Evolutionary conservation across 257 asterid genomes (phyloP), one percentile per base, ranked within the genome.

Genomic region (Euphrasia confusa): DNA sequence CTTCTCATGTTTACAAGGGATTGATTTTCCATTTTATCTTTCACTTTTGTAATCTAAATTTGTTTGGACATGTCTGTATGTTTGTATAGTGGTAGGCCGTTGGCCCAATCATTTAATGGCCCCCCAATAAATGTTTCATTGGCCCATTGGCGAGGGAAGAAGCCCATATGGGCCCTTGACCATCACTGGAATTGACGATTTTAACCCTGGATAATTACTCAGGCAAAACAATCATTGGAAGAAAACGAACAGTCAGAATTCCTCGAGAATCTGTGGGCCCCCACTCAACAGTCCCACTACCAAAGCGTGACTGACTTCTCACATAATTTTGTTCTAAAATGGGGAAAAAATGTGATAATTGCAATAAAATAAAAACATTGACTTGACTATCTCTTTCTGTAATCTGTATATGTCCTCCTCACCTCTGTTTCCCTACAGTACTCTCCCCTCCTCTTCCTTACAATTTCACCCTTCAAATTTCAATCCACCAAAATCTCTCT

Each of bases 401-500:
- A 1, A 1, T 44, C 17, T 44, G 1, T 39, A 39, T 37, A 37
- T 12, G 3, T 44, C n/a, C 50, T 44, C 50, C 12, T 12, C 2
- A 11, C n/a, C 50, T 44, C 50, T 44, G 50, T 49, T 15, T 26
- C 55, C 55, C 55, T 49, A 14, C 55, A 49, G 21, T 49, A 17
- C 24, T 3, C 7, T 50, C 5, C 11, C 18, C 9, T 49, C 12
- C 26, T 12, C 55, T n/a, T 49, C 26, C 24, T 49, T 15, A 27
- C 17, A 14, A 32, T 63, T 18, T 24, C 74, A 71, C 48, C 44
- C 62, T n/a, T 67, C 56, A 35, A 37, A 55, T 35, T 49, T 15
- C 53, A 47, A 47, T 4, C 58, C 66, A 42, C 52, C 66, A 9
- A 9, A 7, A 4, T 37, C 17, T 45, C 73, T 50, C 78, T 71